Base-by-base conservation (phyloP, 306 rosid genomes). In the Cicer cuneatum region DNA sequence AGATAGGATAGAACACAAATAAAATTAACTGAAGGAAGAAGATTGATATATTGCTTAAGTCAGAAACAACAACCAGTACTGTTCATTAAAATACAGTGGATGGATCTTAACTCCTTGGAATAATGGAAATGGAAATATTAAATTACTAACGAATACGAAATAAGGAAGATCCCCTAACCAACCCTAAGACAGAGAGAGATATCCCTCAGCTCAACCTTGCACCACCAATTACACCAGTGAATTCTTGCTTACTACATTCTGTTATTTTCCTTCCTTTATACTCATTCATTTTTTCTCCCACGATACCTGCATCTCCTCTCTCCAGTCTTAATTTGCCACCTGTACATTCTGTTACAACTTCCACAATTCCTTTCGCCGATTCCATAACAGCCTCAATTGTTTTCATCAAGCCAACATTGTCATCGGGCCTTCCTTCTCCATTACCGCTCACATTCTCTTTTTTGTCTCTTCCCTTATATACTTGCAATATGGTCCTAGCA, bases 1-100 rank as follows among this genome's bases (percentile, higher is more conserved):
- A 54, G n/a, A 54, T 54, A 18, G 61, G 61, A 18, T 54, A 54
- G 37, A 19, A 54, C 61, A 11, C 61, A 54, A 54, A 54, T 54
- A 54, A 54, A 18, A 21, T 54, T 33, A 54, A 54, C 61, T 54
- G 33, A 54, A 52, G 37, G 61, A 54, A 18, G 37, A 54, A 54
- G 37, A 54, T n/a, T 21, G 61, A 54, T 19, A 54, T 3, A 54
- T 19, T 54, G 61, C 37, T 54, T 0, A 19, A 54, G 61, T 54
- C 33, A 12, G n/a, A 54, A 54, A 54, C 61, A 54, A 54, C n/a
- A 54, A 54, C 19, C 37, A 19, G 37, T 54, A 19, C 61, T 18
- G 10, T 18, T 9, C 37, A 54, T 54, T 6, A 54, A 54, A 54
- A 54, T 54, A 54, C 37, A 54, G 10, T 19, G 3, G 13, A 54